These are phyloP conservation scores for Trichosporon sp. DNA, from an alignment of 1,284 basidiomycete genomes.

Conservation along the genomic window DNA sequence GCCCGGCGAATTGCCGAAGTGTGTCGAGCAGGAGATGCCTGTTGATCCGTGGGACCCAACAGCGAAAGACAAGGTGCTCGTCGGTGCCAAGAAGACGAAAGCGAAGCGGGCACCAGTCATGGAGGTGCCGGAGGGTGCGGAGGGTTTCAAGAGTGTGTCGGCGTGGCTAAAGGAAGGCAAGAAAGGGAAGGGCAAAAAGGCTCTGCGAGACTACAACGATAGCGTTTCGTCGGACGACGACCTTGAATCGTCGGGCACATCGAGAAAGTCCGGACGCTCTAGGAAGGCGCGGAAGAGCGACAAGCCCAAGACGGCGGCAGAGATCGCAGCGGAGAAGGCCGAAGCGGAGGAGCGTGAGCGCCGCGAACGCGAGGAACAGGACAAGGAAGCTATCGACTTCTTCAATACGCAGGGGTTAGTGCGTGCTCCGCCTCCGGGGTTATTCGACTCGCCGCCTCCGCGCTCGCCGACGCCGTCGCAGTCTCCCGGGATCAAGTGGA, in stretches of 20 bases:
- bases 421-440: conserved; percentile 11
- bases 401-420: conserved; percentile 29
- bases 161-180: conserved; percentile 31
- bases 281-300: conserved; percentile 10
- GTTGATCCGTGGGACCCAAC: conserved; percentile 46
- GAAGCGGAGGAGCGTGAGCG: background rate
- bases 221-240: conserved; percentile 18
- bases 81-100: conserved; percentile 17
- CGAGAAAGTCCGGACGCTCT: background rate
- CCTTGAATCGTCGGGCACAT: background rate
- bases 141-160: conserved; percentile 44
- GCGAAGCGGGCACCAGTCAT: conserved; percentile 28
- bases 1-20: conserved; percentile 65
- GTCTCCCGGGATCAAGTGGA: background rate
- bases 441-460: background rate
- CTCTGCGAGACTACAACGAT: conserved; percentile 15
- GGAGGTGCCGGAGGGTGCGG: conserved; percentile 37
- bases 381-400: conserved; percentile 32
- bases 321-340: conserved; percentile 4
- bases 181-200: conserved; percentile 13
- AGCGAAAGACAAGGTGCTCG: conserved; percentile 27
- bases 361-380: conserved; percentile 11
- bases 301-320: background rate
- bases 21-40: conserved; percentile 69
- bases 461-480: background rate